phyloP scores from a whole-genome alignment of 192 early-diverging fungal genomes.

The Lunasporangiospora selenospora region DNA sequence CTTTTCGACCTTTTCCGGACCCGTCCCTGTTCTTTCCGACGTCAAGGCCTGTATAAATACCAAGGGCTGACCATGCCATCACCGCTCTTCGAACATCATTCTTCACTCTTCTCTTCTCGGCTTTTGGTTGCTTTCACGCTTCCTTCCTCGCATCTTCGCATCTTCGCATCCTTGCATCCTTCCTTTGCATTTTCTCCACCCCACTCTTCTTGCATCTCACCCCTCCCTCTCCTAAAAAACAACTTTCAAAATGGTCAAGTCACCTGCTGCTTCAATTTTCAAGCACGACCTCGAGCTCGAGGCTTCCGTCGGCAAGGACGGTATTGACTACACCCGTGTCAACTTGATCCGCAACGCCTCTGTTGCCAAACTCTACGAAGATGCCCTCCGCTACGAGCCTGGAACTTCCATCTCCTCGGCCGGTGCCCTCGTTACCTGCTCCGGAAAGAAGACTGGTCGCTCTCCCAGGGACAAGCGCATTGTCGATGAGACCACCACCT shows the following conservation, averaged over 20 bases:
- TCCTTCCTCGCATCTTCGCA: background rate
- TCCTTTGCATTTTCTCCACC: background rate
- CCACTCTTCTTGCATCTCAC: background rate
- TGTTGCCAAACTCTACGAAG: conserved; percentile 91
- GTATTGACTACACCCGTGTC: conserved; percentile 82
- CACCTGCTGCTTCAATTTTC: conserved; percentile 26
- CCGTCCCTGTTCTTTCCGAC: background rate
- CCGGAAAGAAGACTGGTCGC: conserved; percentile 93
- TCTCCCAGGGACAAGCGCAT: conserved; percentile 97
- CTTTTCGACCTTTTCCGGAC: background rate
- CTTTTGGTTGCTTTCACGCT: background rate
- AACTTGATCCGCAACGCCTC: conserved; percentile 86
- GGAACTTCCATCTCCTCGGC: conserved; percentile 90
- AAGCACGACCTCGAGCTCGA: conserved; percentile 46
- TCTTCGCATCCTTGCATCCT: background rate
- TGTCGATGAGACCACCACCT: conserved; percentile 88
- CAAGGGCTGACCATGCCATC: background rate
- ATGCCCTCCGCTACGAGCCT: conserved; percentile 82
- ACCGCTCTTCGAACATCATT: too few relatives aligned
- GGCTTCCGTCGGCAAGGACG: conserved; percentile 62
- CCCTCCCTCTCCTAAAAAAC: background rate
- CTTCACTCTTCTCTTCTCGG: too few relatives aligned
- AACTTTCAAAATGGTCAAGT: conserved; percentile 18
- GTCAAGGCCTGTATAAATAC: conserved; percentile 5
- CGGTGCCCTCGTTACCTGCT: conserved; percentile 91